phyloP scores from a whole-genome alignment of 306 rosid genomes.

The Phaseolus lunatus region DNA sequence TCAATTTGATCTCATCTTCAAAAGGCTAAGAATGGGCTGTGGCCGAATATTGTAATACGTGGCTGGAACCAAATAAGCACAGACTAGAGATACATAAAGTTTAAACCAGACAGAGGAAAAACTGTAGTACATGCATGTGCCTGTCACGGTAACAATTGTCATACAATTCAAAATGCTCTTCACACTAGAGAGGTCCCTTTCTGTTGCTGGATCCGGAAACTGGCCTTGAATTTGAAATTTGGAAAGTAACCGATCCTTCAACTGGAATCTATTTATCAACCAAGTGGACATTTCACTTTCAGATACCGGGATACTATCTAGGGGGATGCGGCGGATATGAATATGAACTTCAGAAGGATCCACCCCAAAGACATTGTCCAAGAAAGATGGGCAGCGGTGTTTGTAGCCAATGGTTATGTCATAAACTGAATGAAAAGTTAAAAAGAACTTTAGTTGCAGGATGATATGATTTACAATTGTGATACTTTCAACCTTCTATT shows the following conservation, averaged over 20 bases:
- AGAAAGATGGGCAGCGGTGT: conserved; percentile 71
- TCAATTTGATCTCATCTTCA: conserved; percentile 40
- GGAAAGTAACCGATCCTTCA: conserved; percentile 73
- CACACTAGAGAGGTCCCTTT: conserved; percentile 58
- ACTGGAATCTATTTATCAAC: conserved; percentile 60
- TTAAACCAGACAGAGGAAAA: conserved; percentile 67
- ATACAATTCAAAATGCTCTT: conserved; percentile 59
- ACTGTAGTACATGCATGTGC: conserved; percentile 53
- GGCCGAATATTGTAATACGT: conserved; percentile 69
- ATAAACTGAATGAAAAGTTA: conserved; percentile 61
- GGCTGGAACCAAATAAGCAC: conserved; percentile 68
- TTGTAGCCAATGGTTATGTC: conserved; percentile 80
- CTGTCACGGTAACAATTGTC: conserved; percentile 51
- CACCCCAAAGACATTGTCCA: conserved; percentile 76
- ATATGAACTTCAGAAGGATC: conserved; percentile 87
- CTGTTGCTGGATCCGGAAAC: conserved; percentile 67
- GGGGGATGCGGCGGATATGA: conserved; percentile 55
- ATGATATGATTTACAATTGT: not conserved
- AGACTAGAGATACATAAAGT: conserved; percentile 60
- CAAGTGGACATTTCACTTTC: conserved; percentile 62
- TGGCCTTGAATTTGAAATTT: conserved; percentile 64
- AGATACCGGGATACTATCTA: conserved; percentile 61
- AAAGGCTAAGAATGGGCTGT: conserved; percentile 53
- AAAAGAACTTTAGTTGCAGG: not conserved
- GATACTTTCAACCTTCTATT: not conserved